Conservation (phyloP, 2,329 filamentous ascomycete species). For the Colletotrichum viniferum region DNA sequence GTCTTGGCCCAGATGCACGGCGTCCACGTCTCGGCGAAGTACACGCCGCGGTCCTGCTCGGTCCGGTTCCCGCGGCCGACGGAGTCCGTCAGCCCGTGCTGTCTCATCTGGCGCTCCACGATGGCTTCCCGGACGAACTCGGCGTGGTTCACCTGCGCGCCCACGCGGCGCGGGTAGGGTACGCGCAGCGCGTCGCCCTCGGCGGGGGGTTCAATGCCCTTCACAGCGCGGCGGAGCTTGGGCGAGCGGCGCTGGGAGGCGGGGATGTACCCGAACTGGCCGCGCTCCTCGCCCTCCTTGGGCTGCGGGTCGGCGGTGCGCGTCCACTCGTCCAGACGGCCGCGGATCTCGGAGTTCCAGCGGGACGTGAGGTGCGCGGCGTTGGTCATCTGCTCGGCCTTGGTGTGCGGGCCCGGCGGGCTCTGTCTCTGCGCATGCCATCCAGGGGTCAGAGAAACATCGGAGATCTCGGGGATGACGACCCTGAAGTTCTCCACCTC, state of each 20-base stretch:
- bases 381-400: conserved; percentile 58
- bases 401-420: conserved; percentile 49
- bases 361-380: conserved; percentile 52
- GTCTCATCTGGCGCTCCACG: conserved; percentile 51
- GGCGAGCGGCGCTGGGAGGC: background rate
- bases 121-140: conserved; percentile 48
- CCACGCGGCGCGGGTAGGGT: conserved; percentile 43
- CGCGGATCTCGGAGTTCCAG: conserved; percentile 54
- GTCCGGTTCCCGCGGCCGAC: conserved; percentile 43
- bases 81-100: conserved; percentile 44
- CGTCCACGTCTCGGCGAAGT: conserved; percentile 46
- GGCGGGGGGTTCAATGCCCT: background rate
- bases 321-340: conserved; percentile 48
- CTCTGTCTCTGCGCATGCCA: conserved; percentile 49
- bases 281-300: background rate
- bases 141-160: conserved; percentile 45
- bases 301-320: conserved; percentile 28
- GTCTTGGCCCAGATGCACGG: conserved; percentile 41
- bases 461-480: conserved; percentile 56
- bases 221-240: background rate
- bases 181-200: conserved; percentile 31
- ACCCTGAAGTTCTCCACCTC: conserved; percentile 51
- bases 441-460: conserved; percentile 58
- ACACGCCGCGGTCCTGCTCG: conserved; percentile 32
- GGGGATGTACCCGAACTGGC: background rate